These are phyloP conservation scores for Penicillium lagena DNA, from an alignment of 495 filamentous ascomycete species.

Conservation along the genomic window DNA sequence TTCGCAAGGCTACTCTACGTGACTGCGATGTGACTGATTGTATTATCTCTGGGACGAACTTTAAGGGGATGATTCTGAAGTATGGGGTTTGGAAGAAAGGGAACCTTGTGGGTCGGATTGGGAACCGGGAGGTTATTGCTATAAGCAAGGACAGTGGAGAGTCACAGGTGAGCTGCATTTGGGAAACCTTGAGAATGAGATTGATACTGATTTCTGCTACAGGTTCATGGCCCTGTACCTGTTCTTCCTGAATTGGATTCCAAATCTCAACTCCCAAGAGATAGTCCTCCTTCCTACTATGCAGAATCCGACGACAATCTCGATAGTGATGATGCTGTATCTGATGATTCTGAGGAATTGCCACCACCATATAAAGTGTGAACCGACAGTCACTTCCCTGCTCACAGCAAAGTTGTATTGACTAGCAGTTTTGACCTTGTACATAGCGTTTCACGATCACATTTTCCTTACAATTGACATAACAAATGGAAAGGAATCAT, in stretches of 20 bases:
- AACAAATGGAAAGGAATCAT: too few relatives aligned
- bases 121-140: slow-evolving; percentile 11
- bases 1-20: slow-evolving; percentile 10
- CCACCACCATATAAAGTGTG: slow-evolving; percentile 18
- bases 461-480: too few relatives aligned
- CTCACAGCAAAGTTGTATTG: not conserved
- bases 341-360: slow-evolving; percentile 6
- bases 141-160: slow-evolving; percentile 1
- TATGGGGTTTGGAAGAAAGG: slow-evolving; percentile 32
- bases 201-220: not conserved
- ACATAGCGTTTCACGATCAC: too few relatives aligned
- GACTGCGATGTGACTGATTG: slow-evolving; percentile 29
- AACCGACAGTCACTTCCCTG: not conserved
- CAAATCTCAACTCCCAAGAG: not conserved
- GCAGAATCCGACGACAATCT: slow-evolving; percentile 2
- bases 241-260: slow-evolving; percentile 2
- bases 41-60: slow-evolving; percentile 17
- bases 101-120: slow-evolving; percentile 20
- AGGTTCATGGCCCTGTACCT: not conserved
- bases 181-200: not conserved
- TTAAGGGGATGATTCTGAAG: slow-evolving; percentile 24
- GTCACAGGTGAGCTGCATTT: slow-evolving; percentile 2
- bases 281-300: not conserved
- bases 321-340: slow-evolving; percentile 5
- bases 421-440: too few relatives aligned